phyloP scores from a whole-genome alignment of 2,329 filamentous ascomycete species.

The Stagonosporopsis tanaceti region DNA sequence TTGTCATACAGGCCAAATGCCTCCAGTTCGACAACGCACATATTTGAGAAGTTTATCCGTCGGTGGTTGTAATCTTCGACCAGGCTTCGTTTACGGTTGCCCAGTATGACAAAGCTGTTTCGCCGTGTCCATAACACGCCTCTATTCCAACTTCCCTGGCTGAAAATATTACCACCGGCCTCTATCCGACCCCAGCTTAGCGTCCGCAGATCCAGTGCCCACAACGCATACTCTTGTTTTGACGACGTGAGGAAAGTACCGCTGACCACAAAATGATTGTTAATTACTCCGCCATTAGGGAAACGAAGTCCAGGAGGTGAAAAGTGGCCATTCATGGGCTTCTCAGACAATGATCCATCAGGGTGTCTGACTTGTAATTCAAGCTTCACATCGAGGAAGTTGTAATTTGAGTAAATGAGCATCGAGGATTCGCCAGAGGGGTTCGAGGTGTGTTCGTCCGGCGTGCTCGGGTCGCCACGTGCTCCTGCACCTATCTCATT shows the following conservation, averaged over 20 bases:
- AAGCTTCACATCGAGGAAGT: constrained; percentile 95
- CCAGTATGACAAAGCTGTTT: constrained; percentile 94
- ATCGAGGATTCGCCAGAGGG: constrained; percentile 67
- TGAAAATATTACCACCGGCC: constrained; percentile 89
- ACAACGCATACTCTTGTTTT: constrained; percentile 96
- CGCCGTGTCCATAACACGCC: constrained; percentile 91
- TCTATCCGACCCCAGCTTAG: constrained; percentile 96
- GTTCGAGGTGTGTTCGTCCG: constrained; percentile 39
- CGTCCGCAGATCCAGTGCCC: constrained; percentile 88
- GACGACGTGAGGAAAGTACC: constrained; percentile 97
- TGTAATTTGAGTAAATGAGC: constrained; percentile 99
- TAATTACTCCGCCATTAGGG: constrained; percentile 93
- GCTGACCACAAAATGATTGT: constrained; percentile 95
- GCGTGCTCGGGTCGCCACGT: constrained; percentile 51
- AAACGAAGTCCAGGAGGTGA: constrained; percentile 93
- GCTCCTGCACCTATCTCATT: constrained; percentile 70
- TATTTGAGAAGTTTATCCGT: constrained; percentile 94
- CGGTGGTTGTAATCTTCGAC: constrained; percentile 99
- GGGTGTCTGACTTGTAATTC: constrained; percentile 88
- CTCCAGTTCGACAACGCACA: constrained; percentile 96
- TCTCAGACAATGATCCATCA: constrained; percentile 85
- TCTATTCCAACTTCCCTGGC: constrained; percentile 96
- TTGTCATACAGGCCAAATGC: constrained; percentile 98
- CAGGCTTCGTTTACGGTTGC: constrained; percentile 89
- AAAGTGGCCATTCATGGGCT: constrained; percentile 84